Conservation (phyloP, 768 basidiomycete species). For the Krasilnikovozyma curviuscula region DNA sequence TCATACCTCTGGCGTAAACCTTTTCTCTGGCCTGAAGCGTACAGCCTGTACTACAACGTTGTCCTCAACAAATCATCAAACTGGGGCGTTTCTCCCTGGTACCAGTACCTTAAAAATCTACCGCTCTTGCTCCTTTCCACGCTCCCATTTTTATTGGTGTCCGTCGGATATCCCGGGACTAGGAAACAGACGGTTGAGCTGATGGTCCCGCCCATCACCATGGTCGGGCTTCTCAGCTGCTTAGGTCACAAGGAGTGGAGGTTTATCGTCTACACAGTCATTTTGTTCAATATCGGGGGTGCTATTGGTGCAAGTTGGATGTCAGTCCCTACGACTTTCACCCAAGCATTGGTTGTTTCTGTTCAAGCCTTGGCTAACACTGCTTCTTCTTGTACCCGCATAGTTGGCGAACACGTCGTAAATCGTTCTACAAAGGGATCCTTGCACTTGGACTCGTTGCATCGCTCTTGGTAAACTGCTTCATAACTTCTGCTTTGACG, state of each 20-base stretch:
- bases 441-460: conserved; percentile 34
- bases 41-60: conserved; percentile 65
- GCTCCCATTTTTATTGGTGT: conserved; percentile 42
- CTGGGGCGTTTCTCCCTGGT: conserved; percentile 77
- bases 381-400: not conserved
- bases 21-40: conserved; percentile 66
- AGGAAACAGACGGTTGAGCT: conserved; percentile 21
- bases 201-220: conserved; percentile 33
- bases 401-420: not conserved
- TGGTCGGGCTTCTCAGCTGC: conserved; percentile 37
- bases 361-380: not conserved
- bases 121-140: conserved; percentile 58
- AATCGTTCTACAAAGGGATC: conserved; percentile 14
- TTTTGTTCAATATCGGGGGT: conserved; percentile 59
- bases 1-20: conserved; percentile 61
- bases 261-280: conserved; percentile 74
- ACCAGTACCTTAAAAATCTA: conserved; percentile 44
- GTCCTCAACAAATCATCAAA: conserved; percentile 63
- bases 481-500: conserved; percentile 37
- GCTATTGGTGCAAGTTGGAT: conserved; percentile 44
- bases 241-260: conserved; percentile 96
- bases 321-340: conserved; percentile 32
- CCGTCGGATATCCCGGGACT: conserved; percentile 36
- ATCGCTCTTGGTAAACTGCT: conserved; percentile 37
- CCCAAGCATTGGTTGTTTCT: not conserved